Conservation (phyloP, 805 yeast species). For the Suhomyces canberraensis region DNA sequence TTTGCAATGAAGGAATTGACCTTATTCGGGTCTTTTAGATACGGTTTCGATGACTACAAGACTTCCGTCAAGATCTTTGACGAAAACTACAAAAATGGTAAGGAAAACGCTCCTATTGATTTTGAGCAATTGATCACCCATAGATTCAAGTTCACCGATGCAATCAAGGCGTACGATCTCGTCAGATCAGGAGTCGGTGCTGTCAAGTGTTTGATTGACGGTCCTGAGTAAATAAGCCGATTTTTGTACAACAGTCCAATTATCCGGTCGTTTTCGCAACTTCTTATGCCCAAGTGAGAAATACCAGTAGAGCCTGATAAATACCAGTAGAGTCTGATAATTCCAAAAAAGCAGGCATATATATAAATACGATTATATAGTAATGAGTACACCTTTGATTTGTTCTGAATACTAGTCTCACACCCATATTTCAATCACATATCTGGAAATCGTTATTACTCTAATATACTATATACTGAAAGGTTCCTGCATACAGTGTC, state of each 20-base stretch:
- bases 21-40: slow-evolving; percentile 76
- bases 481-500: neutral
- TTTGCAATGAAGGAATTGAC: slow-evolving; percentile 66
- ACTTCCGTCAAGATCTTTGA: slow-evolving; percentile 67
- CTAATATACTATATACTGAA: too few species aligned
- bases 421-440: too few species aligned
- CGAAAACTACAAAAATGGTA: slow-evolving; percentile 45
- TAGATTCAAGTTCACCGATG: slow-evolving; percentile 66
- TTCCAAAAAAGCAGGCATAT: too few species aligned
- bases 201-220: slow-evolving; percentile 78
- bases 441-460: too few species aligned
- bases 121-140: slow-evolving; percentile 73
- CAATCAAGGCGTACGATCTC: slow-evolving; percentile 70
- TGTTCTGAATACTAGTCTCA: too few species aligned
- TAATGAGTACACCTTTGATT: too few species aligned
- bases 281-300: too few species aligned
- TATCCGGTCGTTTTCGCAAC: too few species aligned
- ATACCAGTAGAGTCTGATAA: too few species aligned
- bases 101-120: slow-evolving; percentile 45
- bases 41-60: slow-evolving; percentile 72
- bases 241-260: too few species aligned
- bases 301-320: too few species aligned
- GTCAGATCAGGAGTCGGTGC: slow-evolving; percentile 65
- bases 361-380: too few species aligned
- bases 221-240: slow-evolving; percentile 60